Percentiles rank a stretch among this genome's conserved stretches.
phyloP scores from a whole-genome alignment of 2,329 filamentous ascomycete genomes.

The Alternaria viburni region DNA sequence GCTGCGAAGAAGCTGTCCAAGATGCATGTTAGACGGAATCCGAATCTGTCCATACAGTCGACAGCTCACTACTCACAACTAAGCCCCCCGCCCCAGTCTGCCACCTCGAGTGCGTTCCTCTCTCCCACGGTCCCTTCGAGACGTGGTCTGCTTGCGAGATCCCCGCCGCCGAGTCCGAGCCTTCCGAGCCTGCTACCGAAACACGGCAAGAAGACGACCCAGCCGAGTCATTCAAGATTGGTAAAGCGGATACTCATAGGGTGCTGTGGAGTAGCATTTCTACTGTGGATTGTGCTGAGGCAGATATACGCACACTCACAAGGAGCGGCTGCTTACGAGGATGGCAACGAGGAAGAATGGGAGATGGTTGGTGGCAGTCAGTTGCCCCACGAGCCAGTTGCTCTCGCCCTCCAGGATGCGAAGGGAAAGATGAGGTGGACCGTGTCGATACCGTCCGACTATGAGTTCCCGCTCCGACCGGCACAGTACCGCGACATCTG shows the following conservation, averaged over 20 bases:
- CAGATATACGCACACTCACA: slow-evolving; percentile 36
- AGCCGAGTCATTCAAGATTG: slow-evolving; percentile 61
- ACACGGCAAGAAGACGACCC: slow-evolving; percentile 65
- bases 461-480: slow-evolving; percentile 70
- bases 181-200: slow-evolving; percentile 72
- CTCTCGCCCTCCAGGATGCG: slow-evolving; percentile 71
- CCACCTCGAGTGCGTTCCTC: slow-evolving; percentile 46
- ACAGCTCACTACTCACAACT: slow-evolving; percentile 45
- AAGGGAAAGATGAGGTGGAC: slow-evolving; percentile 76
- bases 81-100: slow-evolving; percentile 35
- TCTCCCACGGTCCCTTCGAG: slow-evolving; percentile 44
- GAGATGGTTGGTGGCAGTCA: slow-evolving; percentile 71
- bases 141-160: slow-evolving; percentile 69
- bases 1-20: slow-evolving; percentile 42
- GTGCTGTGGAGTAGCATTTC: slow-evolving; percentile 53
- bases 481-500: slow-evolving; percentile 74
- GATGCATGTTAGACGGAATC: slow-evolving; percentile 57
- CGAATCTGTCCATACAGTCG: slow-evolving; percentile 54
- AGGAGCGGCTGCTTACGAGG: slow-evolving; percentile 18
- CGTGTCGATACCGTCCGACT: slow-evolving; percentile 73
- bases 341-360: slow-evolving; percentile 55
- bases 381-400: slow-evolving; percentile 74
- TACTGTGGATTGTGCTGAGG: slow-evolving; percentile 59
- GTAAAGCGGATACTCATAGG: slow-evolving; percentile 64
- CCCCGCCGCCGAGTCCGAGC: slow-evolving; percentile 72